These are phyloP conservation scores for Fonsecaea erecta DNA, from an alignment of 2,329 filamentous ascomycete species.

Conservation along the genomic window DNA sequence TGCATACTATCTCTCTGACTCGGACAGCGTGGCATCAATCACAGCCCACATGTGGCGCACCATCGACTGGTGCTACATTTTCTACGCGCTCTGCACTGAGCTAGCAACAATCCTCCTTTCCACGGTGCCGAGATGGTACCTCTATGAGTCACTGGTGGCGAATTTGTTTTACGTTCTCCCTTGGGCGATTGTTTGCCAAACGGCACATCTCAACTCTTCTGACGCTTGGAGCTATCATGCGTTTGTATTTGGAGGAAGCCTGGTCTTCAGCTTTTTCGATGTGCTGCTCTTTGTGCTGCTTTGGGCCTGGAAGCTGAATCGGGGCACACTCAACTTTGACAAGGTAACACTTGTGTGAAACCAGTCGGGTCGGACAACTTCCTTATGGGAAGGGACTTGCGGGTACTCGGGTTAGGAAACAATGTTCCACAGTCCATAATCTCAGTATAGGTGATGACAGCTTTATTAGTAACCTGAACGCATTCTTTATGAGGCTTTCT, in stretches of 20 bases:
- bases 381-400: background rate
- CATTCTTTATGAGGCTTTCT: background rate
- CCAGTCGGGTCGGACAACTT: background rate
- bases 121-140: constrained; percentile 68
- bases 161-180: constrained; percentile 72
- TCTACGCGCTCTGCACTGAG: constrained; percentile 69
- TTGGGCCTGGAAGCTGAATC: constrained; percentile 59
- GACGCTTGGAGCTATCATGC: constrained; percentile 71
- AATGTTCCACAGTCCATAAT: no score
- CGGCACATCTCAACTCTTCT: constrained; percentile 50
- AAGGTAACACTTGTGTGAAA: constrained; percentile 17
- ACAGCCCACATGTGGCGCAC: constrained; percentile 69
- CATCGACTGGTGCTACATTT: constrained; percentile 70
- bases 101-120: constrained; percentile 68
- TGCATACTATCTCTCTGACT: constrained; percentile 65
- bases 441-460: background rate
- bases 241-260: constrained; percentile 68
- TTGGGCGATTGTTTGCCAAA: constrained; percentile 67
- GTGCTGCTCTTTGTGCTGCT: constrained; percentile 56
- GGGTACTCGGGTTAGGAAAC: background rate
- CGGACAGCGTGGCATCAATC: constrained; percentile 62
- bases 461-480: background rate
- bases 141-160: constrained; percentile 68
- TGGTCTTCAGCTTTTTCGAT: constrained; percentile 69
- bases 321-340: constrained; percentile 42